These are phyloP conservation scores for Phytophthora sp. DNA, from an alignment of 352 stramenopile species.

Conservation along the genomic window DNA sequence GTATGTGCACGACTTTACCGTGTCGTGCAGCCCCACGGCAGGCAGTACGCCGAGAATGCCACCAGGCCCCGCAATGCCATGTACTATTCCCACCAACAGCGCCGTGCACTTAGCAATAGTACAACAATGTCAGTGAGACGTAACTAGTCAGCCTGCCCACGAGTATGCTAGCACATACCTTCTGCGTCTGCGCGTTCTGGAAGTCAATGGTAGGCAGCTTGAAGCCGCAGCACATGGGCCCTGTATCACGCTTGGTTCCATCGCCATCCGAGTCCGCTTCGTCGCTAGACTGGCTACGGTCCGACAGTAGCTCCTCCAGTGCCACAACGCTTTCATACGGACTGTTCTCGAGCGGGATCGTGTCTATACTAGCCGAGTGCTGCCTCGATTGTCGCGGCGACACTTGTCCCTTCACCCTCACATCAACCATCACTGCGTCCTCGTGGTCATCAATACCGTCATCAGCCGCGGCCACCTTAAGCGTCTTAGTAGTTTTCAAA, in stretches of 20 bases:
- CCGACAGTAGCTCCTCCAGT: constrained; percentile 53
- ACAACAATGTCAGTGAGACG: no score
- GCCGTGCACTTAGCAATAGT: constrained; percentile 57
- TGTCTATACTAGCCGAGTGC: constrained; percentile 37
- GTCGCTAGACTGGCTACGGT: constrained; percentile 27
- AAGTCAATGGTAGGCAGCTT: constrained; percentile 65
- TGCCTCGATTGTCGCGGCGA: constrained; percentile 9
- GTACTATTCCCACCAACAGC: constrained; percentile 87
- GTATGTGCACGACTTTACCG: constrained; percentile 84
- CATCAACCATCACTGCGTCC: constrained; percentile 23
- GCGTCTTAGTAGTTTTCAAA: constrained; percentile 12
- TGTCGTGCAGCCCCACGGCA: constrained; percentile 87
- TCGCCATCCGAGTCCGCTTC: constrained; percentile 28
- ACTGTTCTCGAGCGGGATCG: constrained; percentile 50
- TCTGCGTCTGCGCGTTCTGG: constrained; percentile 77
- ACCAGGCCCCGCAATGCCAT: constrained; percentile 86
- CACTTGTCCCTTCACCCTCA: constrained; percentile 9
- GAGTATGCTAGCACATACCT: constrained; percentile 43
- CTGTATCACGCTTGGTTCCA: constrained; percentile 26
- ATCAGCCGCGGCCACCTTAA: background rate
- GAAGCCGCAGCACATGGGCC: constrained; percentile 47
- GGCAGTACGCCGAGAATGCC: constrained; percentile 91
- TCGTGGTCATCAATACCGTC: constrained; percentile 9
- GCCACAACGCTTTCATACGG: constrained; percentile 61
- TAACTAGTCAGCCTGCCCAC: no score